A percentile compares a stretch with the other conserved stretches of the same genome.
These are phyloP conservation scores for Oryza coarctata DNA, from an alignment of 176 grass and related monocot genomes.

Conservation along the genomic window DNA sequence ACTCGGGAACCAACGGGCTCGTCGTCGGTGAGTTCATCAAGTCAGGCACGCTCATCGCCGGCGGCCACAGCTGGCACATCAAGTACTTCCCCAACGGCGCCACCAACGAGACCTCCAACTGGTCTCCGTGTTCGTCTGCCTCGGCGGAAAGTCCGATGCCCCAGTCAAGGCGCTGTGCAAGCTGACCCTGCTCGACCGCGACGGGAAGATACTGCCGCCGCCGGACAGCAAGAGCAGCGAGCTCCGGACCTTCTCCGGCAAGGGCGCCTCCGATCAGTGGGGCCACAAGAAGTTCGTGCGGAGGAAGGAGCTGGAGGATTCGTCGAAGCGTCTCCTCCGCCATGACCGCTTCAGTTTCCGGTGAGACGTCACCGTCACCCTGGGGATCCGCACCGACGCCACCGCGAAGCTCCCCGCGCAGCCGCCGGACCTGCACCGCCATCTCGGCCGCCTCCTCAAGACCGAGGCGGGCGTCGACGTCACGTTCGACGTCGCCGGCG, in stretches of 20 bases:
- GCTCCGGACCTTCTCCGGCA: constrained; percentile 11
- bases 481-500: background rate
- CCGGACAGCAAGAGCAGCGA: background rate
- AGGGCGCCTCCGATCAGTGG: background rate
- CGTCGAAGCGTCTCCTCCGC: background rate
- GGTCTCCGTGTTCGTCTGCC: background rate
- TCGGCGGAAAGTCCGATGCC: background rate
- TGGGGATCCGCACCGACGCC: background rate
- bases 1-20: background rate
- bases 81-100: constrained; percentile 16
- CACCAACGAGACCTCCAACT: no score
- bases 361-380: background rate
- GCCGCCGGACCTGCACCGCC: background rate
- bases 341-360: background rate
- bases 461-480: background rate
- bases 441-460: background rate
- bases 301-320: constrained; percentile 7
- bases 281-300: constrained; percentile 1
- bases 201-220: background rate
- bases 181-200: background rate
- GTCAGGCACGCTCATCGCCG: constrained; percentile 1
- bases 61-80: constrained; percentile 22
- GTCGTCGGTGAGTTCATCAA: background rate
- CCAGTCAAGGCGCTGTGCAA: background rate
- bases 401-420: background rate